Conservation (phyloP, 108 stramenopile genomes). For the Fistulifera pelliculosa region DNA sequence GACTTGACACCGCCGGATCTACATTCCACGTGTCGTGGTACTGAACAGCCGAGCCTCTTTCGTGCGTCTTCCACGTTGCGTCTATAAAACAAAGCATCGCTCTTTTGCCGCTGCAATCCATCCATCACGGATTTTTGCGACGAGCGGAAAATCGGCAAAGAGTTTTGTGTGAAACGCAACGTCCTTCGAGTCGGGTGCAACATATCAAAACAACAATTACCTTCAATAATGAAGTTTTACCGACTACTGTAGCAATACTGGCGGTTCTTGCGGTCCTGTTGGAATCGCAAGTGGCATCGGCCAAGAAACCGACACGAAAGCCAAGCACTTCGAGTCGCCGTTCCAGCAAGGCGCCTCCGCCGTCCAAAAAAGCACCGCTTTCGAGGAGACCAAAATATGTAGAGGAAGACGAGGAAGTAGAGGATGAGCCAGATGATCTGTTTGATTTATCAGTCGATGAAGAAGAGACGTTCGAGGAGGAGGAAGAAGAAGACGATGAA, state of each 20-base stretch:
- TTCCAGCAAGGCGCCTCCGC: constrained; percentile 3
- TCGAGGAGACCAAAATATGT: constrained; percentile 19
- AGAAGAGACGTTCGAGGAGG: constrained; percentile 29
- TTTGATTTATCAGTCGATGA: constrained; percentile 25
- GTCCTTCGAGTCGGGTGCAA: too few species aligned
- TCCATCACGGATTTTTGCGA: too few species aligned
- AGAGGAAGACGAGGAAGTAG: constrained; percentile 33
- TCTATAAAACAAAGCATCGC: too few species aligned
- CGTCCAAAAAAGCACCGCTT: constrained; percentile 12
- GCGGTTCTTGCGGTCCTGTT: constrained; percentile 16
- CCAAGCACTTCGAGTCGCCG: constrained; percentile 12
- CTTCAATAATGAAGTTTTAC: constrained; percentile 19
- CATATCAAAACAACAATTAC: not conserved
- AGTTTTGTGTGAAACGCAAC: too few species aligned
- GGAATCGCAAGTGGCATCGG: constrained; percentile 10
- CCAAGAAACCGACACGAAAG: constrained; percentile 20
- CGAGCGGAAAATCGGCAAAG: too few species aligned
- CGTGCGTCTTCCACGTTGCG: too few species aligned
- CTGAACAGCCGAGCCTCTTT: too few species aligned
- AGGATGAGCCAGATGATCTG: constrained; percentile 24
- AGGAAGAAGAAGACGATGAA: constrained; percentile 27
- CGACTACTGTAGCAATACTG: constrained; percentile 9
- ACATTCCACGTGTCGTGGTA: too few species aligned
- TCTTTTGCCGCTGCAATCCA: too few species aligned
- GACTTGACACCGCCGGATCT: too few species aligned